phyloP scores from a whole-genome alignment of 1,284 basidiomycete species.

The Amylostereum areolatum region DNA sequence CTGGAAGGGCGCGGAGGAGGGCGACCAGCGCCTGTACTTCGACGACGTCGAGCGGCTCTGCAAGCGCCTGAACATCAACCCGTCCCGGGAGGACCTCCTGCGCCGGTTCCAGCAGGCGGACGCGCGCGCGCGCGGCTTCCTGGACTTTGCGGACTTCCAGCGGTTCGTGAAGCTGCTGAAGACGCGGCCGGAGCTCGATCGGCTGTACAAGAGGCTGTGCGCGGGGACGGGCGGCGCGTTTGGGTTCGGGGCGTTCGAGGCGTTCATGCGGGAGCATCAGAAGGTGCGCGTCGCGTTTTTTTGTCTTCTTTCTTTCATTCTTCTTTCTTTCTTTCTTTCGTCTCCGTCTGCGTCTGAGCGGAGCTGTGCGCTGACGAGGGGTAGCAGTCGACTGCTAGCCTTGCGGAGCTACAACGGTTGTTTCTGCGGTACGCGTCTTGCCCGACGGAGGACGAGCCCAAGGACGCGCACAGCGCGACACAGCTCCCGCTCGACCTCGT shows the following conservation, averaged over 20 bases:
- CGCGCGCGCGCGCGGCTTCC: conserved; percentile 50
- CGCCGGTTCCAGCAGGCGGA: conserved; percentile 76
- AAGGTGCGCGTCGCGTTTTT: conserved; percentile 37
- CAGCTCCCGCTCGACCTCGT: conserved; percentile 19
- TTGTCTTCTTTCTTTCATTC: conserved; percentile 4
- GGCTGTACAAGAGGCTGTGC: conserved; percentile 54
- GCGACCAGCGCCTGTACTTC: conserved; percentile 64
- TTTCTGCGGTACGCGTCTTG: conserved; percentile 50
- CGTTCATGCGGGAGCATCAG: conserved; percentile 66
- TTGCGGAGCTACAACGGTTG: conserved; percentile 41
- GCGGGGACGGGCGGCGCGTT: conserved; percentile 35
- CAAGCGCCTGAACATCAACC: conserved; percentile 67
- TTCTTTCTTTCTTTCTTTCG: no score
- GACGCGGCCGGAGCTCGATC: conserved; percentile 73
- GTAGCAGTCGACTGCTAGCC: no score
- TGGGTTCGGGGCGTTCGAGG: conserved; percentile 50
- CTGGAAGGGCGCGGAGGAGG: conserved; percentile 70
- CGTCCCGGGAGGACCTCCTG: conserved; percentile 54
- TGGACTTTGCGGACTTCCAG: conserved; percentile 84
- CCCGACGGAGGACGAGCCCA: conserved; percentile 10
- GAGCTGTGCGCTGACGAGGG: no score
- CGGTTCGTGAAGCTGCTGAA: conserved; percentile 84
- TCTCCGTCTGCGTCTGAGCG: no score
- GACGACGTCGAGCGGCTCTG: conserved; percentile 77
- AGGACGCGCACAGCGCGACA: conserved; percentile 12